A percentile compares a stretch with the other conserved stretches of the same genome.
phyloP scores from a whole-genome alignment of 768 basidiomycete genomes.

The Hericium alpestre region DNA sequence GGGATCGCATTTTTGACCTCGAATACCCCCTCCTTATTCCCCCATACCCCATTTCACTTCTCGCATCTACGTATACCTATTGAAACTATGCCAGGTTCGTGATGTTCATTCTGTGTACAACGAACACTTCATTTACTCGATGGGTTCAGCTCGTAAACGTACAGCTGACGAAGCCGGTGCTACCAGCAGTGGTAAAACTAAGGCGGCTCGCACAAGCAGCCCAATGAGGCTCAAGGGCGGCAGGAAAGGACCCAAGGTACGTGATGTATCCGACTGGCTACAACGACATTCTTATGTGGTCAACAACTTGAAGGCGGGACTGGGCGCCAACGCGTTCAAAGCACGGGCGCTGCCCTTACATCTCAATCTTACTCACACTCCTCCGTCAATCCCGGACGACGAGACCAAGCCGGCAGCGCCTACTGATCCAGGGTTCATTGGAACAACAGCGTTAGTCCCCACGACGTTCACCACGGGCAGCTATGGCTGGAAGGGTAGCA shows the following conservation, averaged over 20 bases:
- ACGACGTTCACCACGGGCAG: conserved; percentile 62
- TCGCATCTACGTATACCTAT: neutral
- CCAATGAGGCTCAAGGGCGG: conserved; percentile 21
- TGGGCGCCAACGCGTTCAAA: conserved; percentile 46
- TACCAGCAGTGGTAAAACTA: conserved; percentile 19
- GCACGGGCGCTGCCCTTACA: conserved; percentile 61
- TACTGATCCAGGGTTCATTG: conserved; percentile 53
- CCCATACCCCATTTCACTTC: neutral
- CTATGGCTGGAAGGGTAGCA: conserved; percentile 78
- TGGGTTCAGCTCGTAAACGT: conserved; percentile 33
- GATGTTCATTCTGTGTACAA: neutral
- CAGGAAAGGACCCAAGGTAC: conserved; percentile 39
- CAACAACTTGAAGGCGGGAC: neutral
- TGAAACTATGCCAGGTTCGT: too few species aligned
- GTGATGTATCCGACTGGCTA: neutral
- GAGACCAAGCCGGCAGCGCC: conserved; percentile 24
- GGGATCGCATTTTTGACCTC: neutral
- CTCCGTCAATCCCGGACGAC: conserved; percentile 32
- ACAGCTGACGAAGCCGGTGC: conserved; percentile 27
- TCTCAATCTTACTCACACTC: conserved; percentile 56
- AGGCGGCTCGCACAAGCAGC: conserved; percentile 21
- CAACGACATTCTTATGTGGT: neutral
- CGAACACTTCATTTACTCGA: neutral
- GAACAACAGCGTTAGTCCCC: conserved; percentile 43
- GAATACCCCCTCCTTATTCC: neutral